These are phyloP conservation scores for Seiridium unicorne DNA, from an alignment of 2,329 filamentous ascomycete genomes.

Conservation along the genomic window DNA sequence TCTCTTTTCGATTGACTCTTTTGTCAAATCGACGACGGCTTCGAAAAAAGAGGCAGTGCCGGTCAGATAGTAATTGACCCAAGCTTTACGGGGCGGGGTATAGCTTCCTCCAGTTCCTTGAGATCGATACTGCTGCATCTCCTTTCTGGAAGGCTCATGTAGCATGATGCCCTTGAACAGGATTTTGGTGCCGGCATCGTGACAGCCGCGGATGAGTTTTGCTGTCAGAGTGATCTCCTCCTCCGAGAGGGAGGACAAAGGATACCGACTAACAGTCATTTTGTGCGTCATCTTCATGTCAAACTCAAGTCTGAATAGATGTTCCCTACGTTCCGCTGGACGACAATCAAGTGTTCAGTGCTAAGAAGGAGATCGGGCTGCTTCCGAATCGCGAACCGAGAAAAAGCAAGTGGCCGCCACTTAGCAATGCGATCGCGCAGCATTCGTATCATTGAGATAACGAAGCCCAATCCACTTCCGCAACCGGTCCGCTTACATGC, in stretches of 20 bases:
- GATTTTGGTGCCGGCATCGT: slow-evolving; percentile 3
- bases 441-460: background rate
- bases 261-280: background rate
- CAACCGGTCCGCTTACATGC: background rate
- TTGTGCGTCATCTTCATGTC: too few relatives aligned
- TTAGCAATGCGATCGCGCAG: too few relatives aligned
- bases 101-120: background rate
- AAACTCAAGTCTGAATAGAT: too few relatives aligned
- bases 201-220: background rate
- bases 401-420: background rate
- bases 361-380: too few relatives aligned
- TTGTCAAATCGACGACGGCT: background rate
- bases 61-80: slow-evolving; percentile 4
- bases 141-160: slow-evolving; percentile 4
- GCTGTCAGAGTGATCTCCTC: slow-evolving; percentile 1
- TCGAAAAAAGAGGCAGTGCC: slow-evolving; percentile 6
- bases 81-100: background rate
- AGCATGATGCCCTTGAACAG: slow-evolving; percentile 2
- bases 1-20: background rate
- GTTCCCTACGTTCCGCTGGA: too few relatives aligned
- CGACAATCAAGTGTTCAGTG: too few relatives aligned
- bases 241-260: background rate
- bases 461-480: background rate
- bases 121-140: slow-evolving; percentile 5
- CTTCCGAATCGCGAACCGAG: too few relatives aligned